Evolutionary conservation across 768 basidiomycete genomes (phyloP), one percentile per base, ranked within the genome.

Genomic region (Mycena galopus): DNA sequence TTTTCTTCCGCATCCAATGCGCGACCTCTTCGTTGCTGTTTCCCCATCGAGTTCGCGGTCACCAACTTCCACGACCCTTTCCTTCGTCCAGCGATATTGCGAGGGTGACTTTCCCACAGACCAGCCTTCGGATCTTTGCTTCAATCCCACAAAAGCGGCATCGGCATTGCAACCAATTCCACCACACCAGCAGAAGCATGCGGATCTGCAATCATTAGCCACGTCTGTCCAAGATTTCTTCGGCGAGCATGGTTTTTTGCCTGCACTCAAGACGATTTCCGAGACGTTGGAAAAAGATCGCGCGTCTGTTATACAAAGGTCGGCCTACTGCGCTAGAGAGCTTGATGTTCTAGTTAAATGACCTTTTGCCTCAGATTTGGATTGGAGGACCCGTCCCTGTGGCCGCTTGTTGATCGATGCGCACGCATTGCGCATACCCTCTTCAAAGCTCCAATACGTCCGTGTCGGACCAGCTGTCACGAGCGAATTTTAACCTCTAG

Each of bases 361-460:
- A 30, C n/a, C 1, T 4, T 39, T 33, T 1, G 10, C 65, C 5
- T 47, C 30, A 68, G 67, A 61, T 68, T 53, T 61, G 44, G 32
- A 42, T 60, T 68, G 19, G 47, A 61, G 2, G 59, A 61, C n/a
- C 37, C 67, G 10, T 39, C 50, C 2, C 19, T 68, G 21, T 53
- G 47, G 59, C 67, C 58, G 21, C 19, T 68, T n/a, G 35, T 55
- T 35, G 51, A 68, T 30, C 47, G 67, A 39, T 68, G 58, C 32
- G 58, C 67, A 5, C 67, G 67, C 19, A 68, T 68, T 21, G 67
- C 67, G 21, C 27, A 61, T 32, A 44, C 23, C 37, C 19, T 61
- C 4, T 68, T 68, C 59, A 61, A 61, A 8, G 59, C 67, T 8
- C 59, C 67, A 12, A 68, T 68, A 12, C 67, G 67, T 68, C 21